These are phyloP conservation scores for Besnoitia besnoiti DNA, from an alignment of 169 alveolate genomes.

Conservation along the genomic window DNA sequence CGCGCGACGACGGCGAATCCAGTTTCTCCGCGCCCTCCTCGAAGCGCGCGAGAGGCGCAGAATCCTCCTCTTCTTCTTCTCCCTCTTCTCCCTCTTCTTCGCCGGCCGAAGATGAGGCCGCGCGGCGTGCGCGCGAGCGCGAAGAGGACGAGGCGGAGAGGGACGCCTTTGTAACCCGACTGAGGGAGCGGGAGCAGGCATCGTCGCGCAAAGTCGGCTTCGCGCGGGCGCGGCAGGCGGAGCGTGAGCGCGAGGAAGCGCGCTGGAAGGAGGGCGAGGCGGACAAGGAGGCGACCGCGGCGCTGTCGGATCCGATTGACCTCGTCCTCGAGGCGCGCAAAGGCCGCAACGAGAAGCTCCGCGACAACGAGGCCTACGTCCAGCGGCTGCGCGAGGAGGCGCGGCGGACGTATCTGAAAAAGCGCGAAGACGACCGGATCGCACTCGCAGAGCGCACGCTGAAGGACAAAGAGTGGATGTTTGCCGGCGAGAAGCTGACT, in stretches of 20 bases:
- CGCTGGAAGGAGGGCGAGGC: neutral
- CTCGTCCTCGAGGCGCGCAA: slow-evolving; percentile 64
- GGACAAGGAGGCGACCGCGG: neutral
- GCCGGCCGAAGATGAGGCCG: neutral
- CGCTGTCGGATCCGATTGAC: neutral
- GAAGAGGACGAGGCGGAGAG: slow-evolving; percentile 21
- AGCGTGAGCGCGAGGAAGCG: neutral
- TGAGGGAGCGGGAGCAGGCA: neutral
- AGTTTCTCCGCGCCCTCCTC: neutral
- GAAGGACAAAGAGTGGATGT: slow-evolving; percentile 87
- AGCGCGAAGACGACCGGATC: slow-evolving; percentile 91
- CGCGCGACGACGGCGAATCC: neutral
- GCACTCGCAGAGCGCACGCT: slow-evolving; percentile 92
- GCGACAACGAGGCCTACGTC: slow-evolving; percentile 56
- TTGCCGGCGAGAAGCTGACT: slow-evolving; percentile 80
- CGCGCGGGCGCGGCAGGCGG: neutral
- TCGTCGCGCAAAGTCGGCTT: neutral
- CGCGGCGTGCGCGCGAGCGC: neutral
- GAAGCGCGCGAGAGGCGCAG: neutral
- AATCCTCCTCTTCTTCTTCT: neutral
- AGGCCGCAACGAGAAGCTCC: slow-evolving; percentile 60
- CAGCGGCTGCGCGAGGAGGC: slow-evolving; percentile 75
- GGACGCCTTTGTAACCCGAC: slow-evolving; percentile 9
- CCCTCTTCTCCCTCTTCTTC: neutral
- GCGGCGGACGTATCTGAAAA: slow-evolving; percentile 93